Percentiles rank a stretch among this genome's conserved stretches.
Evolutionary conservation across 768 basidiomycete species (phyloP).

Genomic region (Mycena alexandri): DNA sequence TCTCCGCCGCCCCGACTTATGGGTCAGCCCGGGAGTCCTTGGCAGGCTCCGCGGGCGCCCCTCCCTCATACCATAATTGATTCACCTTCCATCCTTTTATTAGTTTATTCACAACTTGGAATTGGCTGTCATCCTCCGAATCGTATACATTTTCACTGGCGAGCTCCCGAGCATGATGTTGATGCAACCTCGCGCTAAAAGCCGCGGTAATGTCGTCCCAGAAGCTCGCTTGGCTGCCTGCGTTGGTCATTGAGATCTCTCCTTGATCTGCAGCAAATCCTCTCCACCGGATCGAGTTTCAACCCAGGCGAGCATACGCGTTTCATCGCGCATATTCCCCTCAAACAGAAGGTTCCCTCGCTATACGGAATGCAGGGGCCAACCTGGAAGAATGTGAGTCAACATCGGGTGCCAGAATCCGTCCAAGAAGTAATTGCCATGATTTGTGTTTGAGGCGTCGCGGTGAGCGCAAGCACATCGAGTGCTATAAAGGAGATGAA

Average conservation of each 20-base stretch:
- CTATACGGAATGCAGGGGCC: neutral
- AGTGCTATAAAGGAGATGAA: no score
- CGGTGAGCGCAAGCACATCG: no score
- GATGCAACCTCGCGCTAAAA: neutral
- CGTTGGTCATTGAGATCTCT: neutral
- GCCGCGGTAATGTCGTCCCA: neutral
- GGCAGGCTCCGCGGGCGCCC: constrained; percentile 9
- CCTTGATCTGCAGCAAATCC: neutral
- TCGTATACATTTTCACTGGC: no score
- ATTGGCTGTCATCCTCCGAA: no score
- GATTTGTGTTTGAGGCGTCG: neutral
- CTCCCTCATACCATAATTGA: constrained; percentile 23
- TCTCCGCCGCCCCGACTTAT: constrained; percentile 15
- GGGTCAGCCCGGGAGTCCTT: constrained; percentile 6
- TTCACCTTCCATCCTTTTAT: neutral
- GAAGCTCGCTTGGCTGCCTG: no score
- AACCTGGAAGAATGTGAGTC: neutral
- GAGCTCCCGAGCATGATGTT: no score
- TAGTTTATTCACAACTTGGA: no score
- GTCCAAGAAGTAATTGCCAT: neutral
- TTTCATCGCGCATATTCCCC: constrained; percentile 1
- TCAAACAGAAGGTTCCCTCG: constrained; percentile 3
- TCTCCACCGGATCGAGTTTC: neutral
- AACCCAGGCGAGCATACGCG: neutral
- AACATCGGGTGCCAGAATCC: neutral